Evolutionary conservation across 495 filamentous ascomycete genomes (phyloP).

Genomic region (Podospora pseudoanserina): DNA sequence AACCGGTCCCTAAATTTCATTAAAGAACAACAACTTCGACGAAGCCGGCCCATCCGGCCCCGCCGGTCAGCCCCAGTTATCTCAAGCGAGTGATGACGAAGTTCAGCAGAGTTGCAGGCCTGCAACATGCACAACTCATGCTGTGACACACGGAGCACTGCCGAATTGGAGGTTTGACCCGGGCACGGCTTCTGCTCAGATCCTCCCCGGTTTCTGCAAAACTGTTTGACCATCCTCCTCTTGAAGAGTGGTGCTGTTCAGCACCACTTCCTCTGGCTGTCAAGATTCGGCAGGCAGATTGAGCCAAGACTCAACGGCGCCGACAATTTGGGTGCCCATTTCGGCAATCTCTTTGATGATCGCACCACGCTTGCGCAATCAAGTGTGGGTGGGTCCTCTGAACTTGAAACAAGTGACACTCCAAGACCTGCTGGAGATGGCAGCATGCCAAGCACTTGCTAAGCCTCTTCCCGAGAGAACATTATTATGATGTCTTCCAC

Average conservation of each 20-base stretch:
- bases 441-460: background rate
- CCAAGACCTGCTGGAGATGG: background rate
- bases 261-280: background rate
- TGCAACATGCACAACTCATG: background rate
- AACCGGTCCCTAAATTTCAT: background rate
- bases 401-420: background rate
- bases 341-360: background rate
- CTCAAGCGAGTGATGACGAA: background rate
- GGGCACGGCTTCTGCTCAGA: background rate
- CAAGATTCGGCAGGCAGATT: background rate
- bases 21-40: background rate
- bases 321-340: background rate
- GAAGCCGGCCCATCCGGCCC: background rate
- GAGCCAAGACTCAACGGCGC: constrained; percentile 1
- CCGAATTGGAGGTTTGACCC: background rate
- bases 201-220: background rate
- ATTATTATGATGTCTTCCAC: background rate
- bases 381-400: background rate
- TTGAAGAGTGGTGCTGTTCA: background rate
- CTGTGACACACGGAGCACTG: background rate
- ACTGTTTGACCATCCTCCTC: background rate
- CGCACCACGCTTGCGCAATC: background rate
- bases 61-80: background rate
- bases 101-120: background rate
- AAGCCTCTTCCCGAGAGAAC: background rate